Evolutionary conservation across 768 basidiomycete genomes (phyloP).

Genomic region (Boletus vermiculosoides): DNA sequence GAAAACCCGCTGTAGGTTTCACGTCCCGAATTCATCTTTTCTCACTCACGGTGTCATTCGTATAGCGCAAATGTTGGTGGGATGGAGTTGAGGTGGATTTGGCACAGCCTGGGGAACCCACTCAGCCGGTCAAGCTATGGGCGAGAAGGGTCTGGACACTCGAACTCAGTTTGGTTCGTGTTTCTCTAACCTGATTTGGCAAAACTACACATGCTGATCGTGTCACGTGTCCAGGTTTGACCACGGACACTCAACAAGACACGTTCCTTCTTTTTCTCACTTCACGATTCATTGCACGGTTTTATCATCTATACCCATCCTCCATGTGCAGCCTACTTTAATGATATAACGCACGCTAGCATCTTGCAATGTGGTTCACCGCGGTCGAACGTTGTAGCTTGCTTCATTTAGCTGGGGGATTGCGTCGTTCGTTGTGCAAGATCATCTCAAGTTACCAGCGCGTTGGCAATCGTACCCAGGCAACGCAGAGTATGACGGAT

Average conservation of each 20-base stretch:
- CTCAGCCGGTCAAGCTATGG: conserved; percentile 83
- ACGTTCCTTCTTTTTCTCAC: conserved; percentile 8
- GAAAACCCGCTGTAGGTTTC: conserved; percentile 92
- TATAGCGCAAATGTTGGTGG: conserved; percentile 99
- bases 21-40: neutral
- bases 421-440: neutral
- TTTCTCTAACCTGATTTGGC: neutral
- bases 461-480: neutral
- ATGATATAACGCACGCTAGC: conserved; percentile 28
- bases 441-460: neutral
- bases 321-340: conserved; percentile 28
- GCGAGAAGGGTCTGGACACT: conserved; percentile 97
- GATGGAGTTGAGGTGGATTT: conserved; percentile 92
- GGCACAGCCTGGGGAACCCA: conserved; percentile 51
- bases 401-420: neutral
- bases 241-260: neutral
- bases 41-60: neutral
- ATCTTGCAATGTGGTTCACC: conserved; percentile 20
- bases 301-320: conserved; percentile 27
- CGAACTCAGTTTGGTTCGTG: conserved; percentile 84
- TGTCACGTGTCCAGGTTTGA: conserved; percentile 19
- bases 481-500: neutral
- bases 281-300: conserved; percentile 21
- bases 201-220: neutral
- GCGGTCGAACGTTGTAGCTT: neutral